Percentiles rank a stretch among this genome's conserved stretches.
phyloP scores from a whole-genome alignment of 306 rosid species.

The Fragaria vesca region DNA sequence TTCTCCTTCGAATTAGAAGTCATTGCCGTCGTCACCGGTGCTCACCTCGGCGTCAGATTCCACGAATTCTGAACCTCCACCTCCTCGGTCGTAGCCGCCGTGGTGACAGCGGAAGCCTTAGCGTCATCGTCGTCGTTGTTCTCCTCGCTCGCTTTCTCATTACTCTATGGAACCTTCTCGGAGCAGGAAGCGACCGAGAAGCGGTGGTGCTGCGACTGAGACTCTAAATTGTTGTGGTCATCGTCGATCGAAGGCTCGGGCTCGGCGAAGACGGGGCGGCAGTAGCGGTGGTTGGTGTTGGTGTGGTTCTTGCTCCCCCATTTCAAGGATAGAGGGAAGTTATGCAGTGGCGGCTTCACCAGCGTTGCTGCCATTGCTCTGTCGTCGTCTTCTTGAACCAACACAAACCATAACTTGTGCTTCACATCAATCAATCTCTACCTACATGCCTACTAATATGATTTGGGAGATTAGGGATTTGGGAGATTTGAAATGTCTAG shows the following conservation, averaged over 20 bases:
- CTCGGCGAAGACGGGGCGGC: slow-evolving; percentile 49
- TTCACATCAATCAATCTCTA: not conserved
- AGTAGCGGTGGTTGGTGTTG: slow-evolving; percentile 50
- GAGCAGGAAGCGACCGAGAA: slow-evolving; percentile 39
- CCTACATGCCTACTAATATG: not conserved
- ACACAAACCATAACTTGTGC: not conserved
- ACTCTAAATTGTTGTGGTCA: slow-evolving; percentile 25
- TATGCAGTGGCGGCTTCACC: slow-evolving; percentile 87
- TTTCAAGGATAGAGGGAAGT: slow-evolving; percentile 71
- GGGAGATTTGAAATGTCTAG: no score
- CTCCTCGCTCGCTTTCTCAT: slow-evolving; percentile 21
- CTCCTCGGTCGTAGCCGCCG: slow-evolving; percentile 30
- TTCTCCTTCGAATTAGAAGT: slow-evolving; percentile 25
- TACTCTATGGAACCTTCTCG: slow-evolving; percentile 15
- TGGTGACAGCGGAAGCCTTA: not conserved
- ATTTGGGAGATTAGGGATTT: not conserved
- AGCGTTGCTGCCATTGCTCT: slow-evolving; percentile 78
- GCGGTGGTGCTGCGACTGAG: slow-evolving; percentile 34
- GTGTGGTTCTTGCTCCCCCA: slow-evolving; percentile 82
- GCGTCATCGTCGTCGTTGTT: slow-evolving; percentile 42
- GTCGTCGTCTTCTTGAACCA: not conserved
- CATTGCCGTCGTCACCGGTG: slow-evolving; percentile 16
- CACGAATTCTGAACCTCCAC: slow-evolving; percentile 46
- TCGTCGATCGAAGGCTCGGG: slow-evolving; percentile 34
- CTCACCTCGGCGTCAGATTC: slow-evolving; percentile 78